Base-by-base conservation (phyloP, 345 rosid species). In the Eutrema heterophyllum region DNA sequence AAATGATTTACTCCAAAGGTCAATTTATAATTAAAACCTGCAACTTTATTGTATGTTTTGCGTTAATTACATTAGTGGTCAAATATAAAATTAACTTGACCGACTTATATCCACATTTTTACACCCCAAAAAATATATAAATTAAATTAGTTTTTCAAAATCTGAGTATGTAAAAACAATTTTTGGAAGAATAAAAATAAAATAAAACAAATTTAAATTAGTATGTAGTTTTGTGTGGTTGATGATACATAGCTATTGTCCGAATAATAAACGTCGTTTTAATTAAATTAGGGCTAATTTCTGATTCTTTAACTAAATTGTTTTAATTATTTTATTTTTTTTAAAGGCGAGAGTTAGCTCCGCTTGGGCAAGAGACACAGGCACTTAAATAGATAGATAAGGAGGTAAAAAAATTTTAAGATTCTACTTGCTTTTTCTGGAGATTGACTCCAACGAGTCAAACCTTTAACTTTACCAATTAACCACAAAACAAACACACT, bases 1-100 rank as follows among this genome's bases (percentile, higher is more conserved):
- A 21, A 76, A 69, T 69, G 75, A 69, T 76, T 27, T 76, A 69
- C 74, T 43, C 35, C 0, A 10, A 13, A 7, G 49, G 79, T 76
- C 74, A 76, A 53, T 76, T 36, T 69, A 69, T 75, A 61, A 63
- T 40, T 7, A 7, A 48, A 62, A 55, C 13, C 57, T 73, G 49
- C 60, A 53, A 46, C 55, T 72, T 56, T 69, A 53, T 69, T 68
- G 4, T 24, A 57, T 57, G 29, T 5, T 55, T 27, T 52, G 61
- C 16, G 11, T 67, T 39, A 39, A 38, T 53, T 41, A 68, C 72
- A 68, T 68, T 68, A 27, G 52, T 2, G 39, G 61, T 53, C 72
- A 67, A 52, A 5, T 51, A 9, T 24, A 7, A 14, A 57, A 16
- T 9, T 14, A 52, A 51, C 38, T 38, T 52, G 60, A 52, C 71